Evolutionary conservation across 1,284 basidiomycete genomes (phyloP), one percentile per base, ranked within the genome.

Genomic region (Papiliotrema laurentii): DNA sequence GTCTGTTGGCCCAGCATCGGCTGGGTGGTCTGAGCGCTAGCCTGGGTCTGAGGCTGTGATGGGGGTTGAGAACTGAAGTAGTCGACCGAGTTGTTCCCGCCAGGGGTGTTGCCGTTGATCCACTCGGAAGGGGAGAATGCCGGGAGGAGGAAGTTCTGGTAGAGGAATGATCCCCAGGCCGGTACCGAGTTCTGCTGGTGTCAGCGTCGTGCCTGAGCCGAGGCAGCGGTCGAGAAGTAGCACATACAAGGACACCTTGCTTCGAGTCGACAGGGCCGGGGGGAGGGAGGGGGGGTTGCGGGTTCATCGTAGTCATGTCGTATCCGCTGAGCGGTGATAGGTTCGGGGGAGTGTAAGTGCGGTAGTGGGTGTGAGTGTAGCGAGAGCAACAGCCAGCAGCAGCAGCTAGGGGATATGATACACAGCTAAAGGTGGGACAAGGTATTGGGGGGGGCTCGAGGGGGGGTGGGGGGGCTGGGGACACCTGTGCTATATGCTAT

Each of bases 91-190:
- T n/a, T 46, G 48, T 10, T 28, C 13, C 43, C 43, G 38, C 28
- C 40, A 40, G 59, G 53, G 9, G 58, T 47, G 51, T 50, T 57
- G 22, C 50, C 34, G 43, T 59, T 58, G 18, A 61, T 34, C 45
- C 56, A 57, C 36, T 59, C 45, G n/a, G 52, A 51, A 11, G 64
- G 63, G 34, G 59, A 64, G 18, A 67, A 53, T 37, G 59, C 61
- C 3, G 65, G 60, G 1, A 68, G 54, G 22, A 69, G 44, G 45
- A 63, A 62, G 58, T 70, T 70, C 37, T 63, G 61, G 53, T 70
- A 72, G 18, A 72, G 60, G 51, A 66, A 69, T 18, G 61, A 62
- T 16, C 68, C 65, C 69, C 69, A 71, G n/a, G 59, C 47, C 5
- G 64, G 62, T 3, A 47, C 45, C 21, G 45, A 28, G 26, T 21